These are phyloP conservation scores for Chimonanthus salicifolius DNA, from an alignment of 164 flowering plant genomes.

Conservation along the genomic window DNA sequence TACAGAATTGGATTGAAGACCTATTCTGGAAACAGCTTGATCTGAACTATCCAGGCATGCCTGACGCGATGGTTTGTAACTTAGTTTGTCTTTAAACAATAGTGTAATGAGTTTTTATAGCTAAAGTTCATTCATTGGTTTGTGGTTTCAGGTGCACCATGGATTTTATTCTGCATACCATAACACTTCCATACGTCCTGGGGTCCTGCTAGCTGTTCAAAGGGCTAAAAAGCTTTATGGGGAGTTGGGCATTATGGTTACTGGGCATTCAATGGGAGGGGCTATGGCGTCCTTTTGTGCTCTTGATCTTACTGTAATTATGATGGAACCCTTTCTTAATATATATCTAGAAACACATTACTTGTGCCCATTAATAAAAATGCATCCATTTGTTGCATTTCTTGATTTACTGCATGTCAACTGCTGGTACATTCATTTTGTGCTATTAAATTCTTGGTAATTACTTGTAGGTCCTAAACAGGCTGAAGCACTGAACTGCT, in stretches of 20 bases:
- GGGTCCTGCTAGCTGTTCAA: conserved; percentile 58
- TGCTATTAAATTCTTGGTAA: too few relatives aligned
- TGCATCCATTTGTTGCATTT: not conserved
- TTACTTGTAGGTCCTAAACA: not conserved
- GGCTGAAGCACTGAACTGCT: too few relatives aligned
- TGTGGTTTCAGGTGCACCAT: conserved; percentile 74
- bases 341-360: not conserved
- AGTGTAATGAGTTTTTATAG: not conserved
- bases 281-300: conserved; percentile 97
- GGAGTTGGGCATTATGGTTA: conserved; percentile 60
- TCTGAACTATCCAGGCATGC: conserved; percentile 78
- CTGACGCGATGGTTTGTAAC: conserved; percentile 74
- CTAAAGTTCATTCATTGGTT: not conserved
- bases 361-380: not conserved
- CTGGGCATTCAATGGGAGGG: conserved; percentile 99
- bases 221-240: conserved; percentile 65
- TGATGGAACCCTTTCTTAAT: not conserved
- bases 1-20: conserved; percentile 94
- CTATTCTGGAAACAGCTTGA: conserved; percentile 94
- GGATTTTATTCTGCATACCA: conserved; percentile 94
- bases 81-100: not conserved
- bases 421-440: not conserved
- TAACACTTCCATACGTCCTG: conserved; percentile 76
- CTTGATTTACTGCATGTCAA: not conserved
- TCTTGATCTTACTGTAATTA: conserved; percentile 69